phyloP scores from a whole-genome alignment of 345 rosid species.

The Xanthoceras sorbifolium region DNA sequence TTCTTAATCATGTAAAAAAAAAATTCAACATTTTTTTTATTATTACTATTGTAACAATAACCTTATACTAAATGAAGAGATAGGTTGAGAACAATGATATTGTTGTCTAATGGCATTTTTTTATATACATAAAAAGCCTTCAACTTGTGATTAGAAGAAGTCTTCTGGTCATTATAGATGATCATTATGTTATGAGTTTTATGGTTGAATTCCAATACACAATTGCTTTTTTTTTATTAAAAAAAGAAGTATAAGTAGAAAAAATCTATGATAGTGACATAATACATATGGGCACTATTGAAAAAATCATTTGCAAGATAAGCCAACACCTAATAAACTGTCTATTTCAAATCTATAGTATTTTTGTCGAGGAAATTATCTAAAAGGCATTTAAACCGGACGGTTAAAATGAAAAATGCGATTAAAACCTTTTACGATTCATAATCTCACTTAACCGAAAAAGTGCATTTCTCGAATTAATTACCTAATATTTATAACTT shows the following conservation, averaged over 20 bases:
- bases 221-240: not conserved
- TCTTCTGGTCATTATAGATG: not conserved
- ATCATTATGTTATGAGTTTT: not conserved
- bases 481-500: no score
- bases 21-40: no score
- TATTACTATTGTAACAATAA: no score
- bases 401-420: not conserved
- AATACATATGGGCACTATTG: not conserved
- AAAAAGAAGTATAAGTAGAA: not conserved
- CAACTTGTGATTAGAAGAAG: not conserved
- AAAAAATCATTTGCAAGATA: not conserved
- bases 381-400: no score
- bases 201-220: not conserved
- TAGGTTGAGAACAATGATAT: not conserved
- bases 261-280: constrained; percentile 22
- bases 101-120: not conserved
- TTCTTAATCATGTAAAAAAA: not conserved
- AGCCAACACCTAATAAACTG: not conserved
- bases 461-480: no score
- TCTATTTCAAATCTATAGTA: not conserved
- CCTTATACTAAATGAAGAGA: no score
- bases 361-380: not conserved
- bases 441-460: no score
- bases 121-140: not conserved
- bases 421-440: not conserved